Percentiles rank a stretch among this genome's conserved stretches.
phyloP scores from a whole-genome alignment of 23 red algal genomes.

The Gracilaria caudata region DNA sequence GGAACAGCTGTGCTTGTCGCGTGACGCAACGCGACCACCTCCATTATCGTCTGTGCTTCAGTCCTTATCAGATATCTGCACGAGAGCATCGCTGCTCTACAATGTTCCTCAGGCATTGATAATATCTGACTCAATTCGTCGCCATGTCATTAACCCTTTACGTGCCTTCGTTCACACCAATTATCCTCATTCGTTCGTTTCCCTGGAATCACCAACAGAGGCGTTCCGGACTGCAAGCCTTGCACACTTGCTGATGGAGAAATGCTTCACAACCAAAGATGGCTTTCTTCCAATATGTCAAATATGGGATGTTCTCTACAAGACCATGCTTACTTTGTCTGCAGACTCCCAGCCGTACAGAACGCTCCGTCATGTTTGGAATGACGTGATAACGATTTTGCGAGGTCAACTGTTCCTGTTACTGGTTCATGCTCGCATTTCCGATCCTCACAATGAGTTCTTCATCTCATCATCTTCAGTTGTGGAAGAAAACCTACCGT shows the following conservation, averaged over 20 bases:
- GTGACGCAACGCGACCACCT: background rate
- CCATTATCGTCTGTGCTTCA: background rate
- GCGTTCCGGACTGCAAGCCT: background rate
- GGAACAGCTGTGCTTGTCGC: background rate
- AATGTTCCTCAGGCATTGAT: conserved; percentile 7
- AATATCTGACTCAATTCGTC: conserved; percentile 7
- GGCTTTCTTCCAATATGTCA: background rate
- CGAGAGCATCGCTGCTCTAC: conserved; percentile 1
- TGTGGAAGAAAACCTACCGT: background rate
- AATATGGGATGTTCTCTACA: conserved; percentile 1
- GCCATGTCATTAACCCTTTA: conserved; percentile 4
- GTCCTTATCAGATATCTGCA: conserved; percentile 3
- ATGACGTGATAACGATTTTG: conserved; percentile 28
- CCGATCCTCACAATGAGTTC: conserved; percentile 19
- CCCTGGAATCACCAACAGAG: background rate
- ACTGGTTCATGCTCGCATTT: conserved; percentile 24
- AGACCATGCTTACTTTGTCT: background rate
- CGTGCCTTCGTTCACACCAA: background rate
- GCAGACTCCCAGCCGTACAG: background rate
- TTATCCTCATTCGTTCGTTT: background rate
- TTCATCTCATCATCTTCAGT: conserved; percentile 28
- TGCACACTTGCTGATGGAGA: background rate
- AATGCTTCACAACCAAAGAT: background rate
- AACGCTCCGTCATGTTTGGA: conserved; percentile 13
- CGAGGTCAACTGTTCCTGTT: conserved; percentile 9